phyloP scores from a whole-genome alignment of 306 rosid genomes.

The Quillaja saponaria region DNA sequence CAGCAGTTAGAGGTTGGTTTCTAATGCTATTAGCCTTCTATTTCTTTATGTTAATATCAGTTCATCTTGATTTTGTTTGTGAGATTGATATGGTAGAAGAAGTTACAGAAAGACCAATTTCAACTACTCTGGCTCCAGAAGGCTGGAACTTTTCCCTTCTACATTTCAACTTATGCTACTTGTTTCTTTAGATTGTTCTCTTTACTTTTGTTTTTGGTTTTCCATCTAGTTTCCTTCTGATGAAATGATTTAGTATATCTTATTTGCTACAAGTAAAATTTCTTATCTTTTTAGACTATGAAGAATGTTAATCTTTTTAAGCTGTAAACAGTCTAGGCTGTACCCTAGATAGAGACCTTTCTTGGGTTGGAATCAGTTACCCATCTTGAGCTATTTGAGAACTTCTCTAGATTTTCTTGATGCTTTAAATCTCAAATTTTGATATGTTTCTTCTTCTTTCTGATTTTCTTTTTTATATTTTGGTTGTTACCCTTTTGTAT shows the following conservation, averaged over 20 bases:
- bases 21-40: constrained; percentile 15
- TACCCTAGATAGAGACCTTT: no score
- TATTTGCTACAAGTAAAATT: neutral
- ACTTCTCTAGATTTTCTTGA: constrained; percentile 3
- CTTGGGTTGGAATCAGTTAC: no score
- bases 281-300: neutral
- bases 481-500: no score
- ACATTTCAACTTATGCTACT: constrained; percentile 1
- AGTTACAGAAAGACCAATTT: constrained; percentile 3
- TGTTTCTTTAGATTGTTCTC: constrained; percentile 10
- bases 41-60: constrained; percentile 11
- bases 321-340: no score
- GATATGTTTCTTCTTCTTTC: neutral
- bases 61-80: constrained; percentile 9
- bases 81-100: neutral
- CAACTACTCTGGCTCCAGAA: no score
- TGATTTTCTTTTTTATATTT: neutral
- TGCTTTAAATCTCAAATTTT: neutral
- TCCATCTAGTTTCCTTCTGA: neutral
- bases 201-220: neutral
- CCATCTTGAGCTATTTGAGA: constrained; percentile 5
- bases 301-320: constrained; percentile 12
- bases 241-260: constrained; percentile 6
- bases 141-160: no score
- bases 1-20: constrained; percentile 78